phyloP scores from a whole-genome alignment of 2,329 filamentous ascomycete species.

The Cadophora malorum region DNA sequence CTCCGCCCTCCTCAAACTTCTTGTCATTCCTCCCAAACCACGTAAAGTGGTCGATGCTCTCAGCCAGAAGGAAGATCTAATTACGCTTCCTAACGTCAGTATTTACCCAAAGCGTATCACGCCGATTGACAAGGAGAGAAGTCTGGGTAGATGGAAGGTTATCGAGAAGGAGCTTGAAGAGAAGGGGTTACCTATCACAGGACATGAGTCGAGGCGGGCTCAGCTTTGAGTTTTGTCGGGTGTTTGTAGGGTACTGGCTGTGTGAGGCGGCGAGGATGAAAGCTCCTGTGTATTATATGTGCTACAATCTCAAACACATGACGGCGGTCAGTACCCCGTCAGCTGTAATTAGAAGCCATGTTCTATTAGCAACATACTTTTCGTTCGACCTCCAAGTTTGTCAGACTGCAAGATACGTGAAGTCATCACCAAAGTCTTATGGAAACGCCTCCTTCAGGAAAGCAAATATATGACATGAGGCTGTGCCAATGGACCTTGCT shows the following conservation, averaged over 20 bases:
- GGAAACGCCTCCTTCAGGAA: no score
- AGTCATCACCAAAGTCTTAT: background rate
- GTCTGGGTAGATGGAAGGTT: slow-evolving; percentile 78
- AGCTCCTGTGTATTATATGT: slow-evolving; percentile 8
- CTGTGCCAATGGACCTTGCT: no score
- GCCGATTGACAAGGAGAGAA: slow-evolving; percentile 73
- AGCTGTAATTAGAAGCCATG: slow-evolving; percentile 1
- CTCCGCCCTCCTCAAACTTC: slow-evolving; percentile 59
- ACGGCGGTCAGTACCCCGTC: background rate
- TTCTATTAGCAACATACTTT: background rate
- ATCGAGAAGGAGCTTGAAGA: slow-evolving; percentile 73
- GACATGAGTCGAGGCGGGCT: slow-evolving; percentile 39
- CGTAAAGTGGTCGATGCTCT: slow-evolving; percentile 70
- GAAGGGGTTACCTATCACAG: slow-evolving; percentile 64
- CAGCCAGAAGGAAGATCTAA: slow-evolving; percentile 52
- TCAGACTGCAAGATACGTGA: background rate
- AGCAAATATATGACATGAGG: no score
- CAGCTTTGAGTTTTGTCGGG: background rate
- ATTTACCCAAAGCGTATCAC: slow-evolving; percentile 70
- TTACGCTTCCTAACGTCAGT: slow-evolving; percentile 70
- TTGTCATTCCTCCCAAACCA: slow-evolving; percentile 61
- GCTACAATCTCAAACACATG: background rate
- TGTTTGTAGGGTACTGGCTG: background rate
- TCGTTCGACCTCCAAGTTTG: background rate
- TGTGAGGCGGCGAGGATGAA: background rate